phyloP scores from a whole-genome alignment of 2,329 filamentous ascomycete genomes.

The Alternaria longipes region DNA sequence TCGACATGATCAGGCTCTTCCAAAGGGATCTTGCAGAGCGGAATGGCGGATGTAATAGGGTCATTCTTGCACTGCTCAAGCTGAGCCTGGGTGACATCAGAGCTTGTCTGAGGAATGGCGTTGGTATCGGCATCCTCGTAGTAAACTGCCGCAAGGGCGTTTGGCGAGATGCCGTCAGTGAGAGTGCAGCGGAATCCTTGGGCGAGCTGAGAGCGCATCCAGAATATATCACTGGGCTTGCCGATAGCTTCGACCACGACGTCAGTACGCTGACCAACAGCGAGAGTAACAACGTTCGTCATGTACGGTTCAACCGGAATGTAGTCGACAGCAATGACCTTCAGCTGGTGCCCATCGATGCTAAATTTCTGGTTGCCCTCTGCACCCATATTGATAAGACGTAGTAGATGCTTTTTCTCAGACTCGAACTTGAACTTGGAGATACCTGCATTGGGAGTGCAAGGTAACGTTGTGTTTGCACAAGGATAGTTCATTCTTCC shows the following conservation, averaged over 20 bases:
- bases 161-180: conserved; percentile 27
- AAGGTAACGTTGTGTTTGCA: conserved; percentile 34
- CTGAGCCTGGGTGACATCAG: conserved; percentile 29
- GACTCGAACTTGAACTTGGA: conserved; percentile 52
- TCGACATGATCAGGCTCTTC: conserved; percentile 30
- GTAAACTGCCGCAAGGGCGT: conserved; percentile 66
- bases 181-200: conserved; percentile 28
- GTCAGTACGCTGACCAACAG: conserved; percentile 52
- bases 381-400: conserved; percentile 54
- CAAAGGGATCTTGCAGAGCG: conserved; percentile 37
- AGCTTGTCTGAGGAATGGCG: conserved; percentile 58
- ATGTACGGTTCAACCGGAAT: conserved; percentile 53
- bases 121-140: conserved; percentile 67
- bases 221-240: conserved; percentile 41
- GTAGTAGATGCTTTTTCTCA: conserved; percentile 54
- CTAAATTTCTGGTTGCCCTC: conserved; percentile 52
- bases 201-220: conserved; percentile 50
- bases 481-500: conserved; percentile 40
- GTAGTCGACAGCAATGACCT: conserved; percentile 54
- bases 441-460: conserved; percentile 34
- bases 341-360: conserved; percentile 55
- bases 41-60: conserved; percentile 14
- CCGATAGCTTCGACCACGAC: conserved; percentile 44
- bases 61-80: conserved; percentile 32
- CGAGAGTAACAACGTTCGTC: conserved; percentile 51